Percentiles rank a stretch among this genome's conserved stretches.
Conservation (phyloP, 345 rosid genomes). For the Salix dunnii region DNA sequence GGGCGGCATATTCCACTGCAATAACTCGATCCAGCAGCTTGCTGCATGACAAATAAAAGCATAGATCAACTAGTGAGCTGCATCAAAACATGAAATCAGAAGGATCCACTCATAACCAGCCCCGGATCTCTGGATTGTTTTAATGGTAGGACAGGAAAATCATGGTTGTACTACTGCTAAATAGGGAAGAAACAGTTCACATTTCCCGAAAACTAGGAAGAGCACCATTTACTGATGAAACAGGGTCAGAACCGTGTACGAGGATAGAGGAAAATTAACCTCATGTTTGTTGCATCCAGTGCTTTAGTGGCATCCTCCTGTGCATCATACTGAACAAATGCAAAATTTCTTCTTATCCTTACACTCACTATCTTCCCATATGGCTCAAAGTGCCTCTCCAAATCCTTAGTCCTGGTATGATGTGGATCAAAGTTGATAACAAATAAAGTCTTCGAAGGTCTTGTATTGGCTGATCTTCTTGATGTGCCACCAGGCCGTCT, state of each 20-base stretch:
- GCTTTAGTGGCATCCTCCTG: conserved; percentile 92
- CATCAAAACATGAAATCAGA: not conserved
- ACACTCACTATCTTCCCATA: conserved; percentile 87
- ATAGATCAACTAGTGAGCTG: not conserved
- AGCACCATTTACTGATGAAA: conserved; percentile 9
- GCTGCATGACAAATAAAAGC: conserved; percentile 37
- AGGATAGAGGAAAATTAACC: conserved; percentile 35
- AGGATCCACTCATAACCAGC: not conserved
- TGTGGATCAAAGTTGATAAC: conserved; percentile 92
- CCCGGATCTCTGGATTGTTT: not conserved
- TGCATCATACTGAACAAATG: conserved; percentile 81
- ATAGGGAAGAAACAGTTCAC: not conserved
- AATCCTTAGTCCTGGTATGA: conserved; percentile 73
- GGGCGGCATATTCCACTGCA: conserved; percentile 87
- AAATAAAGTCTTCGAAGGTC: conserved; percentile 90
- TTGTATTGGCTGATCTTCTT: conserved; percentile 56
- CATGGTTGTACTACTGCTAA: not conserved
- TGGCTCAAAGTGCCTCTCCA: conserved; percentile 90
- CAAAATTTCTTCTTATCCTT: conserved; percentile 93
- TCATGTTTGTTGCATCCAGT: conserved; percentile 69
- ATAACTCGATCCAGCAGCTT: conserved; percentile 83
- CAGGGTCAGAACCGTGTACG: not conserved
- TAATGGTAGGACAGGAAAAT: not conserved
- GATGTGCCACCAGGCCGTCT: conserved; percentile 55
- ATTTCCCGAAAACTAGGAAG: not conserved